Conservation (phyloP, 169 alveolate genomes). For the Plasmodium gaboni region DNA sequence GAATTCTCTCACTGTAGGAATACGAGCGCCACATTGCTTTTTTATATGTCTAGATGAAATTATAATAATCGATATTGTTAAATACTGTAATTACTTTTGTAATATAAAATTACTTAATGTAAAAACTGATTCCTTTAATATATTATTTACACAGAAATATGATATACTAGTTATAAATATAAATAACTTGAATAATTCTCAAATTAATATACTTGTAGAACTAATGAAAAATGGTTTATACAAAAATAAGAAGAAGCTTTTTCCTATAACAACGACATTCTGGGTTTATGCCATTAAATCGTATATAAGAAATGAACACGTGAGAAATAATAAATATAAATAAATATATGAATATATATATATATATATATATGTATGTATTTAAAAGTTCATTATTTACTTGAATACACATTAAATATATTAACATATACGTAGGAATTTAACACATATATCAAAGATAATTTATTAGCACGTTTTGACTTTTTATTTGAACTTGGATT, state of each 20-base stretch:
- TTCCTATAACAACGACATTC: conserved; percentile 61
- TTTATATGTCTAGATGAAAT: conserved; percentile 66
- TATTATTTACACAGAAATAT: conserved; percentile 56
- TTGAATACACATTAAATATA: not conserved
- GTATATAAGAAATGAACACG: conserved; percentile 49
- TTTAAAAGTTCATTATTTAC: not conserved
- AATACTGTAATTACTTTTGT: conserved; percentile 61
- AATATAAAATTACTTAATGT: conserved; percentile 33
- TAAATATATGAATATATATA: not conserved
- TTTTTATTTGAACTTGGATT: conserved; percentile 57
- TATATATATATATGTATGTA: not conserved
- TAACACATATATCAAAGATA: conserved; percentile 33
- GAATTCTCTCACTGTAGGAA: conserved; percentile 2
- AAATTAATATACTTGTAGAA: conserved; percentile 46
- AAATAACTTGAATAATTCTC: conserved; percentile 50
- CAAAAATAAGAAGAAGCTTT: conserved; percentile 26
- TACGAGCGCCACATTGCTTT: conserved; percentile 75
- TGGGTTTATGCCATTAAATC: conserved; percentile 66
- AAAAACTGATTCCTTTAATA: conserved; percentile 42
- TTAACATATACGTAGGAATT: conserved; percentile 27
- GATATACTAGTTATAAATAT: conserved; percentile 63
- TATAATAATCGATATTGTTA: conserved; percentile 52
- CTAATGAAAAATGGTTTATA: conserved; percentile 61
- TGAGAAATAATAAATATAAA: not conserved
- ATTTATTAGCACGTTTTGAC: conserved; percentile 68